Evolutionary conservation across 306 rosid species (phyloP), one percentile per base, ranked within the genome.

Genomic region (Luffa aegyptiaca): DNA sequence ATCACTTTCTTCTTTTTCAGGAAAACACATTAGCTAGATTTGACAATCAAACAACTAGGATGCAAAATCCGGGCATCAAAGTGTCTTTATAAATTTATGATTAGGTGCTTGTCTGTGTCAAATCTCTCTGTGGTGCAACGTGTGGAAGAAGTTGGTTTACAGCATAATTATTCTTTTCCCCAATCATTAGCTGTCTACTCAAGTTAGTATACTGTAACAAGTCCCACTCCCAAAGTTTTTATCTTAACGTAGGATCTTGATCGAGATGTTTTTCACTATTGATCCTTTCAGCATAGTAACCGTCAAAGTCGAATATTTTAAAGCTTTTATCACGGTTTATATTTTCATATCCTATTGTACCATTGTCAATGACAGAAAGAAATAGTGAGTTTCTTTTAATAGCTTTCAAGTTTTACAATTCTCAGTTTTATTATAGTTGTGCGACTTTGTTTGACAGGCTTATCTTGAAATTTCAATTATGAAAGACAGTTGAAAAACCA

Each of bases 111-210:
- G 58, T 48, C 44, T 26, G 36, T 48, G 58, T 72, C 59, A 46
- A 72, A 72, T 11, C 42, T 16, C 20, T 3, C 13, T 4, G 6
- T 21, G 8, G 58, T 46, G 77, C 41, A 8, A 48, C 77, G 77
- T 72, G 57, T 12, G 58, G 13, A 21, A 45, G 11, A 21, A 26
- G 12, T 72, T 72, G 21, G 44, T 72, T 72, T 72, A 48, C 42
- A 72, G 37, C 37, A 46, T 26, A 72, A 21, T 48, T 70, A 70
- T 70, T 70, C 76, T 70, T 70, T 68, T 45, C 37, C 56, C 76
- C 76, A 45, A 70, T 70, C 76, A 70, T 70, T 70, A 70, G 55
- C 17, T 45, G 76, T 45, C 56, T 9, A 20, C 37, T 70, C 56
- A 45, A 45, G 56, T 44, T 42, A n/a, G 9, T 36, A 4, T 20